A percentile compares a stretch with the other conserved stretches of the same genome.
Conservation (phyloP, 106 monocot genomes). For the Gastrodia elata region DNA sequence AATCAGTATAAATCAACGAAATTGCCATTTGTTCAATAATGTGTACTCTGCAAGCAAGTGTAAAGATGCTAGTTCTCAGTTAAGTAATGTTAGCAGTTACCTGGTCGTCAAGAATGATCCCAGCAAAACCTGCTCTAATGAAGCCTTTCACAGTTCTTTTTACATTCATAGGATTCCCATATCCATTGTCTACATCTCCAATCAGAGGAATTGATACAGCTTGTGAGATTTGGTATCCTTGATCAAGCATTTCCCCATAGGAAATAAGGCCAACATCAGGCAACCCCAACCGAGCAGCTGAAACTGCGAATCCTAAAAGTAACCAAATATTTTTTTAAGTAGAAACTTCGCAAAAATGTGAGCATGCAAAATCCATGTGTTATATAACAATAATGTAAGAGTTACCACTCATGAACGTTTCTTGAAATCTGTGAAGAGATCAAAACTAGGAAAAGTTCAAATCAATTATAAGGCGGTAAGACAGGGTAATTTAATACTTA, state of each 20-base stretch:
- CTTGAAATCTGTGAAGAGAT: constrained; percentile 4
- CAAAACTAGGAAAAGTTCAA: background rate
- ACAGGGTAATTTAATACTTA: too few relatives aligned
- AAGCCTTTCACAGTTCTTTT: constrained; percentile 96
- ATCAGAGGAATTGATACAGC: constrained; percentile 89
- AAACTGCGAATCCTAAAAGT: constrained; percentile 76
- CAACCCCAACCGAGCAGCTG: constrained; percentile 75
- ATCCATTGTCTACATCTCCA: constrained; percentile 97
- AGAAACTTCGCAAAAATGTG: background rate
- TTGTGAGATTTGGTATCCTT: constrained; percentile 77
- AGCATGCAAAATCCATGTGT: background rate
- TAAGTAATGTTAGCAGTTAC: constrained; percentile 19
- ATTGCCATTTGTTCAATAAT: background rate
- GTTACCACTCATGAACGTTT: background rate
- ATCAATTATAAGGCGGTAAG: too few relatives aligned
- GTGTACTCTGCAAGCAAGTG: background rate
- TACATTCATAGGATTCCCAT: constrained; percentile 91
- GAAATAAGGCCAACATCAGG: constrained; percentile 96
- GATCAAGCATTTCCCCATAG: constrained; percentile 93
- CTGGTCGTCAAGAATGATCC: constrained; percentile 98
- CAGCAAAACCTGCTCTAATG: constrained; percentile 92
- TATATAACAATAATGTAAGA: background rate
- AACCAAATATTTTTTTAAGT: constrained; percentile 5
- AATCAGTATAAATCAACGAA: background rate
- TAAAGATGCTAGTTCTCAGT: background rate